These are phyloP conservation scores for Cyanodermella asteris DNA, from an alignment of 2,329 filamentous ascomycete species.

Conservation along the genomic window DNA sequence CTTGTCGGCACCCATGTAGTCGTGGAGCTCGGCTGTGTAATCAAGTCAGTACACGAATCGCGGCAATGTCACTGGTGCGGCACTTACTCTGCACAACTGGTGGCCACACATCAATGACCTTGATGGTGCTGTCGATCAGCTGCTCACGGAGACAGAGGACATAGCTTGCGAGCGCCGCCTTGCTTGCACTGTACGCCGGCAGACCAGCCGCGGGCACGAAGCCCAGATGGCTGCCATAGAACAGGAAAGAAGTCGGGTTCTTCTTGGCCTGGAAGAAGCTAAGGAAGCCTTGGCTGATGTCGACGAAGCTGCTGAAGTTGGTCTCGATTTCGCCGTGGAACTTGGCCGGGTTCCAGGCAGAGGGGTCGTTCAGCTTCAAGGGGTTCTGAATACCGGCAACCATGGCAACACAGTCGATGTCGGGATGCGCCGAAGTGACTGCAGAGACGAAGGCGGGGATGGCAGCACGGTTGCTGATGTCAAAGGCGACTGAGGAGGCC, in stretches of 20 bases:
- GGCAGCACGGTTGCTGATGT: constrained; percentile 22
- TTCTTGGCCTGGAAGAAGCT: constrained; percentile 19
- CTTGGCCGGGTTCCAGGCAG: constrained; percentile 17
- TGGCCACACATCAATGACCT: constrained; percentile 28
- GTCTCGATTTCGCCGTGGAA: constrained; percentile 22
- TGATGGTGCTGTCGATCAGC: constrained; percentile 15
- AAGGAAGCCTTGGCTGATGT: constrained; percentile 23
- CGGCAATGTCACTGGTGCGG: constrained; percentile 10
- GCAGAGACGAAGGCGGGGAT: constrained; percentile 9
- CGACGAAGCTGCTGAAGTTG: constrained; percentile 26
- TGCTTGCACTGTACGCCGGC: constrained; percentile 31
- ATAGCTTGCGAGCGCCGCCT: constrained; percentile 30
- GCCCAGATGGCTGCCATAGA: constrained; percentile 20
- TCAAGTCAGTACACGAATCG: constrained; percentile 14
- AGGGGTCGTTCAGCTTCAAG: constrained; percentile 24
- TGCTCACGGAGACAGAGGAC: constrained; percentile 23
- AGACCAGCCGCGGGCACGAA: constrained; percentile 25
- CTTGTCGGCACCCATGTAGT: constrained; percentile 20
- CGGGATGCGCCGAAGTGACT: constrained; percentile 19
- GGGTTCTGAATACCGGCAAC: constrained; percentile 32
- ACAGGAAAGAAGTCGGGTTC: constrained; percentile 12
- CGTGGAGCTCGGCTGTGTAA: constrained; percentile 26
- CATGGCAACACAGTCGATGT: constrained; percentile 33
- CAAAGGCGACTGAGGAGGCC: constrained; percentile 21
- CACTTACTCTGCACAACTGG: constrained; percentile 17